phyloP scores from a whole-genome alignment of 345 rosid genomes.

The Brassica incana region DNA sequence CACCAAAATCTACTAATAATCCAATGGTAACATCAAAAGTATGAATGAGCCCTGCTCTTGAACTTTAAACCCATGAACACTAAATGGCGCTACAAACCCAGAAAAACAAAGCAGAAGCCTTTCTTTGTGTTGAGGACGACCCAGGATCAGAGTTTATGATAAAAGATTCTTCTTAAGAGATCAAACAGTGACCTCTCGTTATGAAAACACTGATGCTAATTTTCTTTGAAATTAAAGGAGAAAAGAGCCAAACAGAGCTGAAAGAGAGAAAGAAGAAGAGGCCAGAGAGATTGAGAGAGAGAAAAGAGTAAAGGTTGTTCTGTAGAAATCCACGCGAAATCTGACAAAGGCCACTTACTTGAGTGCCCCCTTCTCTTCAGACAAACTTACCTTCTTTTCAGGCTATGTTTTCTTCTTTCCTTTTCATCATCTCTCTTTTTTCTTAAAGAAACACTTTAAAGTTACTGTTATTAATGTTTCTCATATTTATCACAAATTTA shows the following conservation, averaged over 20 bases:
- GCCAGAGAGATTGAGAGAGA: neutral
- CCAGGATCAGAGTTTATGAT: slow-evolving; percentile 25
- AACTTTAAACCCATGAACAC: slow-evolving; percentile 43
- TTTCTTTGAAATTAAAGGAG: neutral
- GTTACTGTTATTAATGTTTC: neutral
- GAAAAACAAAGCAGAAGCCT: slow-evolving; percentile 1
- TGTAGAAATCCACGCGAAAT: slow-evolving; percentile 38
- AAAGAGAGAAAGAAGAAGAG: slow-evolving; percentile 22
- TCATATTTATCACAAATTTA: neutral
- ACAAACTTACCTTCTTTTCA: slow-evolving; percentile 46
- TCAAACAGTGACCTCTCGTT: slow-evolving; percentile 36
- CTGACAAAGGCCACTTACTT: slow-evolving; percentile 41
- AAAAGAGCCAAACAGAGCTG: neutral
- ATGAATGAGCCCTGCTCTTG: slow-evolving; percentile 54
- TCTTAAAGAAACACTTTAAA: neutral
- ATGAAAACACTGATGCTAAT: slow-evolving; percentile 21
- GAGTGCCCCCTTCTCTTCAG: slow-evolving; percentile 38
- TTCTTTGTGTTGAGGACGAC: slow-evolving; percentile 12
- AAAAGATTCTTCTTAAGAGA: slow-evolving; percentile 25
- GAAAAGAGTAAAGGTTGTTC: neutral
- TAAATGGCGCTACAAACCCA: slow-evolving; percentile 27
- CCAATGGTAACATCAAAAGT: slow-evolving; percentile 40
- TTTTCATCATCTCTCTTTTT: slow-evolving; percentile 18
- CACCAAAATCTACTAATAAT: slow-evolving; percentile 7
- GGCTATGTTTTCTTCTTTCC: slow-evolving; percentile 41